Evolutionary conservation across 2,329 filamentous ascomycete species (phyloP).

Genomic region (Graphilbum fragrans): DNA sequence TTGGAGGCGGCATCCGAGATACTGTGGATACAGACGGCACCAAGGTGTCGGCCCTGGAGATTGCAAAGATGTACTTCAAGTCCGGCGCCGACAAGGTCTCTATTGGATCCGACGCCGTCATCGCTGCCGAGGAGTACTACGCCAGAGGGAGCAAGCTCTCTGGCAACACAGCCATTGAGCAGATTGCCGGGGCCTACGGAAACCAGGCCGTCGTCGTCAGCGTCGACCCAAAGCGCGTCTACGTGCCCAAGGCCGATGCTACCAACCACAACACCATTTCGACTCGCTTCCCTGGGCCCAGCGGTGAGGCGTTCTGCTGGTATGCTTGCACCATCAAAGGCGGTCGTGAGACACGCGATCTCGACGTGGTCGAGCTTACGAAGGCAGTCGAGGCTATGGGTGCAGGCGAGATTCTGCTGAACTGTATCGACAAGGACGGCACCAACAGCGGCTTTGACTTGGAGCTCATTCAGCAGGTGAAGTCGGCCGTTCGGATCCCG

Average conservation of each 20-base stretch:
- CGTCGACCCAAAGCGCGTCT: constrained; percentile 86
- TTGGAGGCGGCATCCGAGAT: constrained; percentile 91
- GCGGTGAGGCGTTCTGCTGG: constrained; percentile 78
- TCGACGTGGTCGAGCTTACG: constrained; percentile 82
- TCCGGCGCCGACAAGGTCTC: constrained; percentile 95
- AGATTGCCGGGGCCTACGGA: constrained; percentile 86
- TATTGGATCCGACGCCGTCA: constrained; percentile 89
- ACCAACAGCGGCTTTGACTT: constrained; percentile 91
- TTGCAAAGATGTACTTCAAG: constrained; percentile 95
- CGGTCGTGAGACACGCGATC: constrained; percentile 82
- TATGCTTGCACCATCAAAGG: constrained; percentile 97
- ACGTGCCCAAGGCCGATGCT: constrained; percentile 62
- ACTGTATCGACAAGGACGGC: constrained; percentile 96
- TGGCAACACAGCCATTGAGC: constrained; percentile 86
- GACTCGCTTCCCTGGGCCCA: constrained; percentile 58
- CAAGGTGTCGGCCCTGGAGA: constrained; percentile 77
- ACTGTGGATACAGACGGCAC: constrained; percentile 81
- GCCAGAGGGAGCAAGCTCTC: constrained; percentile 53
- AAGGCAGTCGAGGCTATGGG: constrained; percentile 93
- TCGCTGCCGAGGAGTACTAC: constrained; percentile 86
- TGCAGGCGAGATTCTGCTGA: constrained; percentile 83
- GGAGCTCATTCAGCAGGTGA: constrained; percentile 82
- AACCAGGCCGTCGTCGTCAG: constrained; percentile 95
- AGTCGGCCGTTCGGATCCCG: constrained; percentile 75
- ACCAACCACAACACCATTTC: constrained; percentile 60